Conservation (phyloP, 306 rosid genomes). For the Inga laurina region DNA sequence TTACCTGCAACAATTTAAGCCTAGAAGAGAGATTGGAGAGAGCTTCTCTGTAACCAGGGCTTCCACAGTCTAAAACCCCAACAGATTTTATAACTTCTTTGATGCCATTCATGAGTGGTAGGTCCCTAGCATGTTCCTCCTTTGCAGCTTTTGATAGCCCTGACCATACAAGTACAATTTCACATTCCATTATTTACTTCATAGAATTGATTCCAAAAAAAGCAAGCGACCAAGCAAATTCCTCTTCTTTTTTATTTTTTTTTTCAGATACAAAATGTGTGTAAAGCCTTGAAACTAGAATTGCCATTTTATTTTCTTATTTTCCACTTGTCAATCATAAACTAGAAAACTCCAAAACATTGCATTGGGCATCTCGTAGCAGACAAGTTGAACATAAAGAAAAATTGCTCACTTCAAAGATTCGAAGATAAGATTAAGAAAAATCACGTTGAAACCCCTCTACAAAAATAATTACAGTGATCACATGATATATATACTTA, state of each 20-base stretch:
- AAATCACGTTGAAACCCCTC: background rate
- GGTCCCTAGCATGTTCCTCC: slow-evolving; percentile 90
- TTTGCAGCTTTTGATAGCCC: slow-evolving; percentile 77
- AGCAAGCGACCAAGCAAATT: slow-evolving; percentile 8
- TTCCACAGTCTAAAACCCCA: slow-evolving; percentile 69
- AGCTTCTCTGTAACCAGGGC: slow-evolving; percentile 62
- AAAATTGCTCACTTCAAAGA: background rate
- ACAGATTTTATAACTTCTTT: slow-evolving; percentile 82
- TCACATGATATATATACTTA: background rate
- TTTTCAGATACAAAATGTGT: background rate
- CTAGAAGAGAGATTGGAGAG: slow-evolving; percentile 56
- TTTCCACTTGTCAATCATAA: background rate
- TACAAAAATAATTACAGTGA: background rate
- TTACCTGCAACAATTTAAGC: slow-evolving; percentile 66
- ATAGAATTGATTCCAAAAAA: slow-evolving; percentile 38
- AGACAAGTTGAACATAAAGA: background rate
- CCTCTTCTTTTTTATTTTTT: background rate
- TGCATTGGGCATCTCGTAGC: background rate
- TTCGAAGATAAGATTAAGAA: background rate
- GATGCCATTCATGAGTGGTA: slow-evolving; percentile 94
- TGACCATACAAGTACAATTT: slow-evolving; percentile 28
- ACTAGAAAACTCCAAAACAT: background rate
- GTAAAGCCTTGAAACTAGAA: background rate
- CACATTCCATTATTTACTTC: background rate
- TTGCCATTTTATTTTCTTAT: background rate